phyloP scores from a whole-genome alignment of 371 early-diverging fungal genomes.

The Scutellospora calospora region DNA sequence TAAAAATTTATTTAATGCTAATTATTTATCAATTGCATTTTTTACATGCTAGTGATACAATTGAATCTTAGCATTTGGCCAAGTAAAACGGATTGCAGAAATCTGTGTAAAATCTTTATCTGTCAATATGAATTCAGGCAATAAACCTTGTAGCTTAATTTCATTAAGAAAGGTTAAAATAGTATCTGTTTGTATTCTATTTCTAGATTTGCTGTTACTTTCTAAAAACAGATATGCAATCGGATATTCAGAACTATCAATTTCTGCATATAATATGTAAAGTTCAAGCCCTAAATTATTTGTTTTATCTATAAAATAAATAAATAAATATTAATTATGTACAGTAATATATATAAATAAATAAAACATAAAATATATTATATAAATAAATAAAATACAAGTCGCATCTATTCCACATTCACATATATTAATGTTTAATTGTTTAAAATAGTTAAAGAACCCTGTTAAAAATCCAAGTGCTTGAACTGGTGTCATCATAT shows the following conservation, averaged over 20 bases:
- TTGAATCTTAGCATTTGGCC: constrained; percentile 26
- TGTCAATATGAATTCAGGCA: not conserved
- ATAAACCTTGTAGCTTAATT: not conserved
- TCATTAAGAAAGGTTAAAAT: too few relatives aligned
- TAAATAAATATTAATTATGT: not conserved
- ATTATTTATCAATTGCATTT: not conserved
- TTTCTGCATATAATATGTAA: constrained; percentile 1
- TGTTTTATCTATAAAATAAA: not conserved
- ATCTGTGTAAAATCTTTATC: constrained; percentile 27
- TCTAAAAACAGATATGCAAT: not conserved
- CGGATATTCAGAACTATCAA: not conserved
- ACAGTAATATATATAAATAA: not conserved
- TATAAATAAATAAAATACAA: too few relatives aligned
- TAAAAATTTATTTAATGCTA: not conserved
- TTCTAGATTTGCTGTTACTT: not conserved
- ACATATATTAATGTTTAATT: not conserved
- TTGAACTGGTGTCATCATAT: not conserved
- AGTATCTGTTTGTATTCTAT: not conserved
- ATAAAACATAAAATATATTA: not conserved
- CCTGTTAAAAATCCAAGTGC: not conserved
- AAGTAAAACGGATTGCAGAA: not conserved
- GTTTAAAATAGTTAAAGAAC: not conserved
- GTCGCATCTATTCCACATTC: not conserved
- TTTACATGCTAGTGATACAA: not conserved
- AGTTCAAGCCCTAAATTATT: not conserved